phyloP scores from a whole-genome alignment of 305 asterid genomes.

The Plantago coronopus region DNA sequence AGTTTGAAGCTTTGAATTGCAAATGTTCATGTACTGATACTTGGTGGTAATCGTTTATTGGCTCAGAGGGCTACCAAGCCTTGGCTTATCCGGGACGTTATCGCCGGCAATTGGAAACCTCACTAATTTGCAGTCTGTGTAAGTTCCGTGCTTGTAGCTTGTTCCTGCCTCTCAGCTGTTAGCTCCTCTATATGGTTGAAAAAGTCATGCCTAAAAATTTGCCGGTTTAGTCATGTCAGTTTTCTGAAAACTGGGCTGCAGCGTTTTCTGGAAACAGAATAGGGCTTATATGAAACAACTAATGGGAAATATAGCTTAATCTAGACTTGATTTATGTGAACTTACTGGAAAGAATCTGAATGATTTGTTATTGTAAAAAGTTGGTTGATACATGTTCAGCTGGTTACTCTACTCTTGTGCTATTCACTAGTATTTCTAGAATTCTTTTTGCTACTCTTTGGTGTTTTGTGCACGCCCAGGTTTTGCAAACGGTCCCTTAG shows the following conservation, averaged over 20 bases:
- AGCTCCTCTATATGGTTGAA: neutral
- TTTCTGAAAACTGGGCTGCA: neutral
- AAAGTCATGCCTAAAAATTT: neutral
- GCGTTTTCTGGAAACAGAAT: neutral
- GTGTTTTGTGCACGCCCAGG: neutral
- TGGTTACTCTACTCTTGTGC: no score
- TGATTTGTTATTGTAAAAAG: no score
- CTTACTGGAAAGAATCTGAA: neutral
- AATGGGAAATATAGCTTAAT: neutral
- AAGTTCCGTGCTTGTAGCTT: slow-evolving; percentile 33
- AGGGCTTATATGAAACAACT: neutral
- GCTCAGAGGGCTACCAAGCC: slow-evolving; percentile 80
- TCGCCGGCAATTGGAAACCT: slow-evolving; percentile 86
- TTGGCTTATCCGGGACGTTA: slow-evolving; percentile 73
- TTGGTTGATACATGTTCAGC: no score
- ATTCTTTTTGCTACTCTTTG: neutral
- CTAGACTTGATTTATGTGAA: neutral
- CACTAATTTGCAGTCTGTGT: slow-evolving; percentile 79
- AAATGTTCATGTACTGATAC: slow-evolving; percentile 5
- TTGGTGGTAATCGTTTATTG: slow-evolving; percentile 20
- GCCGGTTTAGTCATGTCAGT: neutral
- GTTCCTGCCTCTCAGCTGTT: slow-evolving; percentile 4
- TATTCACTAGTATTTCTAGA: neutral
- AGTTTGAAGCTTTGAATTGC: neutral
- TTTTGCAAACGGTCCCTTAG: neutral